These are phyloP conservation scores for Ambrosia trifida DNA, from an alignment of 129 eudicot genomes.

Conservation along the genomic window DNA sequence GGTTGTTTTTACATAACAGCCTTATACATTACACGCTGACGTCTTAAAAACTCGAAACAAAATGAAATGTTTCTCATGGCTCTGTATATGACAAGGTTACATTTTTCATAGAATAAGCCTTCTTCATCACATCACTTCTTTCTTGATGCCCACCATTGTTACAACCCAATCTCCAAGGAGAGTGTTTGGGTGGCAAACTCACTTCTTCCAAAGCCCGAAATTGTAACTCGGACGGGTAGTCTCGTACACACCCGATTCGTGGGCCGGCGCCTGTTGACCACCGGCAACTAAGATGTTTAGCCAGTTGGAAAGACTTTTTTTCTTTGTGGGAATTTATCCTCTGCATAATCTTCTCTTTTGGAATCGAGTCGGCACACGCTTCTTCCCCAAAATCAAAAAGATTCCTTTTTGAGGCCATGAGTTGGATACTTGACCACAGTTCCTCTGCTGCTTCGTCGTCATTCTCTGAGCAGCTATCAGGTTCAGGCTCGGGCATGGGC, in stretches of 20 bases:
- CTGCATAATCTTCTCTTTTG: conserved; percentile 53
- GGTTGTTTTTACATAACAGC: no score
- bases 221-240: conserved; percentile 70
- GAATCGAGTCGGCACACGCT: conserved; percentile 44
- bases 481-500: conserved; percentile 12
- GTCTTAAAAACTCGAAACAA: conserved; percentile 13
- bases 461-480: conserved; percentile 40
- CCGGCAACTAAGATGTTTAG: conserved; percentile 53
- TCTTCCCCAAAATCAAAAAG: conserved; percentile 52
- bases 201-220: conserved; percentile 55
- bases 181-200: conserved; percentile 48
- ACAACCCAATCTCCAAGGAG: conserved; percentile 27
- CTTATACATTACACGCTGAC: no score
- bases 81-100: conserved; percentile 26
- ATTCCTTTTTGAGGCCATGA: conserved; percentile 52
- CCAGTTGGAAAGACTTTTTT: conserved; percentile 58
- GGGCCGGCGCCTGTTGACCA: conserved; percentile 90
- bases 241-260: conserved; percentile 75
- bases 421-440: conserved; percentile 41
- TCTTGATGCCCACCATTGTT: conserved; percentile 9
- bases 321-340: conserved; percentile 63
- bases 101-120: conserved; percentile 33
- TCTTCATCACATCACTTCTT: conserved; percentile 16
- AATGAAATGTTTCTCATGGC: conserved; percentile 15
- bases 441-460: conserved; percentile 62